Percentiles rank a stretch among this genome's conserved stretches.
These are phyloP conservation scores for Termitomyces sp. DNA, from an alignment of 768 basidiomycete genomes.

Conservation along the genomic window DNA sequence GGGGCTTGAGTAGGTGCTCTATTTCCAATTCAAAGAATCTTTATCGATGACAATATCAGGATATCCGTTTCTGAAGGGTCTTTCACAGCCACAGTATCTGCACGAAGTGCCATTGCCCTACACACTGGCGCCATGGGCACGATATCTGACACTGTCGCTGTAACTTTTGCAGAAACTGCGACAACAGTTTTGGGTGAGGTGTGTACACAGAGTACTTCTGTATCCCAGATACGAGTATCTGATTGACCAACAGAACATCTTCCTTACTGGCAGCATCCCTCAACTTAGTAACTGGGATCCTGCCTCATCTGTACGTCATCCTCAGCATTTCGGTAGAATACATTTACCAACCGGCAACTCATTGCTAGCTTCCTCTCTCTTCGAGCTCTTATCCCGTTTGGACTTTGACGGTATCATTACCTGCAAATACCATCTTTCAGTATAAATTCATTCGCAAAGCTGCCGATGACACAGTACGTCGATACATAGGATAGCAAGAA, in stretches of 20 bases:
- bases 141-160: constrained; percentile 22
- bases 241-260: constrained; percentile 43
- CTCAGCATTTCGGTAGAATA: not conserved
- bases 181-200: constrained; percentile 57
- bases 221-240: not conserved
- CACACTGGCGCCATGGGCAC: constrained; percentile 38
- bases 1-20: constrained; percentile 38
- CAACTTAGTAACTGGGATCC: constrained; percentile 51
- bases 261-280: constrained; percentile 49
- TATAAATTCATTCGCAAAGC: constrained; percentile 62
- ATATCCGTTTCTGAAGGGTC: constrained; percentile 43
- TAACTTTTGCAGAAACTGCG: constrained; percentile 49
- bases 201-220: not conserved
- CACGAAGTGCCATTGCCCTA: constrained; percentile 50
- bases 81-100: constrained; percentile 44
- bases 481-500: not conserved
- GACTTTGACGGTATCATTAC: constrained; percentile 44
- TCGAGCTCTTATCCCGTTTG: constrained; percentile 49
- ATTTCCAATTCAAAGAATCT: not conserved
- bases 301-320: constrained; percentile 32
- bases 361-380: constrained; percentile 43
- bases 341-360: not conserved
- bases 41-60: constrained; percentile 19
- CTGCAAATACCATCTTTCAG: constrained; percentile 42
- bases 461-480: constrained; percentile 40